Conservation (phyloP, 2,329 filamentous ascomycete species). For the Cryphonectria japonica region DNA sequence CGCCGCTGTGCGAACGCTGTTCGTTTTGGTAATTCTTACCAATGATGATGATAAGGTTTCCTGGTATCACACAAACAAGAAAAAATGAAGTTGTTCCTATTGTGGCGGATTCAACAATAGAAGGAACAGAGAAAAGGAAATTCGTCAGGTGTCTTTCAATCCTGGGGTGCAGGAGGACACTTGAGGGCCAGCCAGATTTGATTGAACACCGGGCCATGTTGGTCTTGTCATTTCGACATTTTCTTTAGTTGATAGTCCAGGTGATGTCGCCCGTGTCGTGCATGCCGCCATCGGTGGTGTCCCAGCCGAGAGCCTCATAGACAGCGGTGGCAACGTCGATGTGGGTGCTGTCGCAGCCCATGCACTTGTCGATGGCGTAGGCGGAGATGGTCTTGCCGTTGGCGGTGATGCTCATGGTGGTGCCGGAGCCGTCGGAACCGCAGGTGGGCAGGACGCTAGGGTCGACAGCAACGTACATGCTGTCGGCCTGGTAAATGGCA, state of each 20-base stretch:
- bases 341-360: conserved; percentile 20
- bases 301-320: conserved; percentile 54
- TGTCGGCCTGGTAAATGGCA: conserved; percentile 58
- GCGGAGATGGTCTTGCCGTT: conserved; percentile 36
- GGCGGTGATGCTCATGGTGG: conserved; percentile 44
- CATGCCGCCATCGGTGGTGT: conserved; percentile 48
- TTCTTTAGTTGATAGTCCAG: conserved; percentile 7
- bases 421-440: conserved; percentile 63
- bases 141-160: conserved; percentile 18
- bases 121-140: conserved; percentile 20
- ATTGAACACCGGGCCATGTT: not conserved
- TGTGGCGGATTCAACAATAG: not conserved
- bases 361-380: conserved; percentile 30
- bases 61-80: not conserved
- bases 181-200: not conserved
- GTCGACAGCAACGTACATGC: conserved; percentile 76
- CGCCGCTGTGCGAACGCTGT: conserved; percentile 11
- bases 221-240: not conserved
- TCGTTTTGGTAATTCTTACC: conserved; percentile 13
- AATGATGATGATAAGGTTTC: not conserved
- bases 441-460: conserved; percentile 60
- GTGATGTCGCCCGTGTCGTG: conserved; percentile 33
- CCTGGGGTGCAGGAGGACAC: not conserved
- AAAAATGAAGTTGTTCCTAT: not conserved
- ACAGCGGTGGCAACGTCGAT: conserved; percentile 26